phyloP scores from a whole-genome alignment of 805 yeast genomes.

The Starmerella floris region DNA sequence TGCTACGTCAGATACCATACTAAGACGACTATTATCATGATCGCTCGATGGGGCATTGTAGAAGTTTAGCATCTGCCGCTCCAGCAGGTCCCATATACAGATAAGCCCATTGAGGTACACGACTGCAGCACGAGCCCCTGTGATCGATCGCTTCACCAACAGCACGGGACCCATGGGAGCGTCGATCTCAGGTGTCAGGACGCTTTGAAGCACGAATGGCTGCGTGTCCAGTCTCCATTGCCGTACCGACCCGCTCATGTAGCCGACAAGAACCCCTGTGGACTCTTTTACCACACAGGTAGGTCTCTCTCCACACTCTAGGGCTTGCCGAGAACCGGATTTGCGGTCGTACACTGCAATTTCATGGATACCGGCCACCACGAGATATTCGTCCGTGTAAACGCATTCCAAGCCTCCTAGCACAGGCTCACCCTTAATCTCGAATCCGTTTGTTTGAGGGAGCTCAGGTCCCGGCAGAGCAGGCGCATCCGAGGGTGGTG shows the following conservation, averaged over 20 bases:
- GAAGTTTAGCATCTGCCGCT: conserved; percentile 1
- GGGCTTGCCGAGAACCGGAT: background rate
- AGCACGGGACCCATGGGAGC: conserved; percentile 3
- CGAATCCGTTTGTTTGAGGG: background rate
- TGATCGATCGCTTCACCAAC: background rate
- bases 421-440: background rate
- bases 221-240: conserved; percentile 4
- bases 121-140: conserved; percentile 3
- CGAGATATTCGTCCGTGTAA: background rate
- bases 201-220: conserved; percentile 5
- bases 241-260: conserved; percentile 8
- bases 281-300: conserved; percentile 4
- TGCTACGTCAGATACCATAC: conserved; percentile 1
- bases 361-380: background rate
- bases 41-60: background rate
- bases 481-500: background rate
- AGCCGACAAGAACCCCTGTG: conserved; percentile 8
- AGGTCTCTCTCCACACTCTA: conserved; percentile 3
- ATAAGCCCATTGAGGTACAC: background rate
- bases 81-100: conserved; percentile 8
- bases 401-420: background rate
- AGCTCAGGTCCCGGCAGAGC: background rate
- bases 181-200: conserved; percentile 3
- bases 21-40: background rate
- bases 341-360: background rate